These are phyloP conservation scores for Phallus indusiatus DNA, from an alignment of 768 basidiomycete species.

Conservation along the genomic window DNA sequence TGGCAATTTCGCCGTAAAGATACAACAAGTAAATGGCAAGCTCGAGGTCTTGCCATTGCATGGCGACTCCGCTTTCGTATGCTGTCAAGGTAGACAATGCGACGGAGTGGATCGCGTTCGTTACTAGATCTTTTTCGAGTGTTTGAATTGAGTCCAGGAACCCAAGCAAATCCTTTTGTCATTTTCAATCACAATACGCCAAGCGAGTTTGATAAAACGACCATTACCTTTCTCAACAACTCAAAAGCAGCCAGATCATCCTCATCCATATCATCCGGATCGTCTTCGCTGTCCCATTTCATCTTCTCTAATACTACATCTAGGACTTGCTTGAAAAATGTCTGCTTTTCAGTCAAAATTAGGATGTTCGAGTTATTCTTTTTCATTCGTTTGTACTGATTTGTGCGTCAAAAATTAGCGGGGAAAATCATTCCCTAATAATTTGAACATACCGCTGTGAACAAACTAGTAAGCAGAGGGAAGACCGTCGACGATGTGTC, in stretches of 20 bases:
- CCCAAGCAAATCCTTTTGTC: slow-evolving; percentile 63
- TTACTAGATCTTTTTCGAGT: slow-evolving; percentile 81
- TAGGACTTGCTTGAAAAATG: slow-evolving; percentile 72
- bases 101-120: slow-evolving; percentile 61
- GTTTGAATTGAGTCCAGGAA: slow-evolving; percentile 82
- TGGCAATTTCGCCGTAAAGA: slow-evolving; percentile 89
- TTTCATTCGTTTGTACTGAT: slow-evolving; percentile 65
- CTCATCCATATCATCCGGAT: slow-evolving; percentile 77
- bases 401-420: not conserved
- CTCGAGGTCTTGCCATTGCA: slow-evolving; percentile 92
- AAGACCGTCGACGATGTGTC: slow-evolving; percentile 84
- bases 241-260: slow-evolving; percentile 81
- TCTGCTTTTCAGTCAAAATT: slow-evolving; percentile 54
- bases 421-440: not conserved
- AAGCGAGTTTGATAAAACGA: slow-evolving; percentile 3
- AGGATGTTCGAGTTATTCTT: slow-evolving; percentile 41
- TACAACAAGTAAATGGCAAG: slow-evolving; percentile 88
- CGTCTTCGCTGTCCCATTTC: slow-evolving; percentile 81
- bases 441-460: slow-evolving; percentile 54
- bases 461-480: slow-evolving; percentile 64
- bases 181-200: not conserved
- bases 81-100: slow-evolving; percentile 67
- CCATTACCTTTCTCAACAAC: slow-evolving; percentile 66
- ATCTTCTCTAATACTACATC: slow-evolving; percentile 76
- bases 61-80: slow-evolving; percentile 47